Percentiles rank a stretch among this genome's conserved stretches.
phyloP scores from a whole-genome alignment of 352 stramenopile species.

The Pelagophyceae sp. region DNA sequence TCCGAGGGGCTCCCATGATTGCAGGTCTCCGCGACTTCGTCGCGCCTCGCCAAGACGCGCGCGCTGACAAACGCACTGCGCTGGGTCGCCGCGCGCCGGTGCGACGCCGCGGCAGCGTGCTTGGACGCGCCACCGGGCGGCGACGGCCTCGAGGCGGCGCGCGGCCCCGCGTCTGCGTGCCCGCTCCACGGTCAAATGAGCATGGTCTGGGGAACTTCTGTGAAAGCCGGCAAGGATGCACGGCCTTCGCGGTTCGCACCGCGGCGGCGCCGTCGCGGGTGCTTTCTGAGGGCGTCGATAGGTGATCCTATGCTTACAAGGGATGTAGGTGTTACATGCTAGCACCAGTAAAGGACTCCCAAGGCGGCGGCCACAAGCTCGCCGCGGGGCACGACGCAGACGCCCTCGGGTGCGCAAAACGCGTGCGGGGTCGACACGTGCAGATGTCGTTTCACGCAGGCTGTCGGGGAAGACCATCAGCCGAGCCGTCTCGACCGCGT shows the following conservation, averaged over 20 bases:
- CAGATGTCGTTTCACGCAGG: no score
- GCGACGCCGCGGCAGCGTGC: no score
- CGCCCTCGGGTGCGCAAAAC: background rate
- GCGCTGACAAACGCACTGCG: slow-evolving; percentile 12
- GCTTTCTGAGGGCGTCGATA: no score
- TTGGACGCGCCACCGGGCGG: background rate
- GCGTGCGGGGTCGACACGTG: no score
- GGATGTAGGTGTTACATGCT: slow-evolving; percentile 1
- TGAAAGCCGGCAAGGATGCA: no score
- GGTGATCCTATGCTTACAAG: background rate
- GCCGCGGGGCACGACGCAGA: background rate
- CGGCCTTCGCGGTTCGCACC: no score
- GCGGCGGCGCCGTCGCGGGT: no score
- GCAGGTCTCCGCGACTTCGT: background rate
- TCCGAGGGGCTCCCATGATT: no score
- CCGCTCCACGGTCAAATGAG: no score
- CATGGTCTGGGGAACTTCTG: no score
- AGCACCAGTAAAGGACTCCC: background rate
- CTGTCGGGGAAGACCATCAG: background rate
- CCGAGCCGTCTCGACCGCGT: background rate
- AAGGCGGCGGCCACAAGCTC: slow-evolving; percentile 7
- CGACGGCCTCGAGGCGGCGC: background rate
- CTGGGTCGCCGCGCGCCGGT: no score
- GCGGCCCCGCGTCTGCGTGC: no score
- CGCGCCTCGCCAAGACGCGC: background rate